These are phyloP conservation scores for Platismatia glauca DNA, from an alignment of 495 filamentous ascomycete species.

Conservation along the genomic window DNA sequence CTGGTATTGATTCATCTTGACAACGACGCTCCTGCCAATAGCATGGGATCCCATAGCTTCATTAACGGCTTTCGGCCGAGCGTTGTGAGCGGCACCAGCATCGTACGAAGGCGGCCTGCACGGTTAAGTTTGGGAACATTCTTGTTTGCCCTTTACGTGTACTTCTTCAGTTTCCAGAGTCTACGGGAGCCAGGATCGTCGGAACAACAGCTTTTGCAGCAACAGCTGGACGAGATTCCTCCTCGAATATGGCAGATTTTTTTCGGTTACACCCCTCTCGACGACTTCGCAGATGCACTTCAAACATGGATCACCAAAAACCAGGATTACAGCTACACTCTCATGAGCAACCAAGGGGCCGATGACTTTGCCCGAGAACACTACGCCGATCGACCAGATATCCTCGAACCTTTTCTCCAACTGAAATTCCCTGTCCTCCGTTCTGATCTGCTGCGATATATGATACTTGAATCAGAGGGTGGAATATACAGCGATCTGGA, in stretches of 20 bases:
- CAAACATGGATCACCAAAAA: conserved; percentile 25
- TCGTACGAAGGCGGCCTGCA: background rate
- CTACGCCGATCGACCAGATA: conserved; percentile 29
- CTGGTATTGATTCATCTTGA: background rate
- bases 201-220: background rate
- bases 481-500: conserved; percentile 52
- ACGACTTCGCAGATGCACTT: conserved; percentile 16
- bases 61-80: background rate
- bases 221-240: conserved; percentile 14
- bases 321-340: conserved; percentile 25
- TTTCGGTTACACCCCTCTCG: conserved; percentile 21
- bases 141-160: background rate
- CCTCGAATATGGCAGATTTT: conserved; percentile 32
- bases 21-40: background rate
- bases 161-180: background rate
- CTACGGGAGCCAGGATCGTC: background rate
- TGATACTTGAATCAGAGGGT: conserved; percentile 49
- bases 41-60: background rate
- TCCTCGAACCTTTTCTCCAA: conserved; percentile 33
- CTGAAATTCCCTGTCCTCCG: conserved; percentile 40
- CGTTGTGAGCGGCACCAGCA: background rate
- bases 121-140: background rate
- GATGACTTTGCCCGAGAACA: conserved; percentile 27
- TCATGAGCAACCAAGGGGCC: conserved; percentile 26
- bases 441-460: conserved; percentile 49